These are phyloP conservation scores for Polytrichum commune DNA, from an alignment of 225 moss, liverwort and hornwort genomes.

Conservation along the genomic window DNA sequence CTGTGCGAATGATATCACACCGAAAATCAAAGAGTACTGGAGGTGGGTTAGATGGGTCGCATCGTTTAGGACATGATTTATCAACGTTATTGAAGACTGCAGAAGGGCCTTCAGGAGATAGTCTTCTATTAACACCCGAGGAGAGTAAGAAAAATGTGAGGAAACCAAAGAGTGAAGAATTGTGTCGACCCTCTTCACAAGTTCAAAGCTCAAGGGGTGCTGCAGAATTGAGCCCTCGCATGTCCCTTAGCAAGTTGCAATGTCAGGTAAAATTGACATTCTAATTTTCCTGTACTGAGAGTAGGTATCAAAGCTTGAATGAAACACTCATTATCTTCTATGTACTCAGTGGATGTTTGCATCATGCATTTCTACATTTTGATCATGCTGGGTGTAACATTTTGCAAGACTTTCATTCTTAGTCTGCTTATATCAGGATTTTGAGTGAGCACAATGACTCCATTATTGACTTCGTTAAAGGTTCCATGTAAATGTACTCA, in stretches of 20 bases:
- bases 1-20: constrained; percentile 22
- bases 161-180: constrained; percentile 5
- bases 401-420: too few relatives aligned
- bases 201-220: constrained; percentile 10
- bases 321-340: not conserved
- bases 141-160: constrained; percentile 13
- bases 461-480: too few relatives aligned
- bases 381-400: too few relatives aligned
- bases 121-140: constrained; percentile 1
- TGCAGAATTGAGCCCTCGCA: constrained; percentile 21
- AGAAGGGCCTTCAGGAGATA: constrained; percentile 22
- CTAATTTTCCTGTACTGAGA: too few relatives aligned
- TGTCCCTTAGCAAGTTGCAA: constrained; percentile 20
- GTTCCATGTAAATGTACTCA: not conserved
- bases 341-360: not conserved
- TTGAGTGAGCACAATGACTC: too few relatives aligned
- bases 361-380: too few relatives aligned
- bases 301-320: too few relatives aligned
- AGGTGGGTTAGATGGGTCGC: constrained; percentile 44
- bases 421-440: too few relatives aligned
- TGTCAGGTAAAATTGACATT: constrained; percentile 30
- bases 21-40: constrained; percentile 46
- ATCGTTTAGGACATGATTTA: constrained; percentile 27
- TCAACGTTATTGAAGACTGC: constrained; percentile 25
- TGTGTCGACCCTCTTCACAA: constrained; percentile 10